Evolutionary conservation across 2,329 filamentous ascomycete genomes (phyloP), one percentile per base, ranked within the genome.

Genomic region (Chalara sp.): DNA sequence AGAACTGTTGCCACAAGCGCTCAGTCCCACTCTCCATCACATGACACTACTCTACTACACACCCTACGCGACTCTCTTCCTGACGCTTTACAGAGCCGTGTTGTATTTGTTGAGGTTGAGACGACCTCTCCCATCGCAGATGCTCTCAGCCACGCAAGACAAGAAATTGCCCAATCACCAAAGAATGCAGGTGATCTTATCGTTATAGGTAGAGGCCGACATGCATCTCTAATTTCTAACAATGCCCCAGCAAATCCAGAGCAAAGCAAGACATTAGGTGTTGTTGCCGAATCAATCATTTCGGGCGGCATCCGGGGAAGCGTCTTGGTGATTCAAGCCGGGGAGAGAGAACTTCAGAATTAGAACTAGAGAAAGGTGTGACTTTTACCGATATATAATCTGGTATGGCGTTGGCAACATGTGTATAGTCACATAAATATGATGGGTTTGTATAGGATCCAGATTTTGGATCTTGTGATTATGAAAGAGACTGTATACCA

Each of bases 121-220:
- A 69, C 76, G 1, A 65, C 71, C 6, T 60, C 63, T 0, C 63
- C 67, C 12, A 64, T 70, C 1, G 65, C 73, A 1, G 66, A 65
- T 30, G 62, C 58, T 47, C 42, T 86, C 1, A 69, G 73, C 5
- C 67, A 75, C 5, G 84, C 84, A 0, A 73, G 75, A 47, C 67
- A 73, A 31, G 81, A 84, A 48, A 74, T 89, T 2, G 80, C 79
- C 0, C 76, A 79, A 53, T 75, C 76, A 13, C 72, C 76, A 0
- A 76, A 74, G 61, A 89, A 87, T 58, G 81, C 82, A 0, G 86
- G 86, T 2, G 86, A 89, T 62, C 70, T 91, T 28, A 72, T 91
- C 12, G 73, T 91, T 1, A 69, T 89, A 10, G 86, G 86, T n/a
- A 55, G 69, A 61, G 54, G 62, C 65, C 56, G 47, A 44, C 58